Evolutionary conservation across 345 rosid genomes (phyloP).

Genomic region (Durio zibethinus): DNA sequence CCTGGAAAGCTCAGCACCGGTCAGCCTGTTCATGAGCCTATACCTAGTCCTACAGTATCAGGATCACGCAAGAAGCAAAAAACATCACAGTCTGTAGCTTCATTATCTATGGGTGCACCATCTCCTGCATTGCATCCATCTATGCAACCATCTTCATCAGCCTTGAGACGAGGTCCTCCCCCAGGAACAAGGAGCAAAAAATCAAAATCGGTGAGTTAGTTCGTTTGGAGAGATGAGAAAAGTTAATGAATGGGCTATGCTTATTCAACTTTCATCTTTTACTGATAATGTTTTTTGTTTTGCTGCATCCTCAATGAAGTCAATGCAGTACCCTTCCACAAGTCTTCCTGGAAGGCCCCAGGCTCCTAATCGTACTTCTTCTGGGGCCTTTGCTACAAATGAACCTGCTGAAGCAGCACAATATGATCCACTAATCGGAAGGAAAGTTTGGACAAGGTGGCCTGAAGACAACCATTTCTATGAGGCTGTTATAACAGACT

Average conservation of each 20-base stretch:
- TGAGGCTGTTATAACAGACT: conserved; percentile 85
- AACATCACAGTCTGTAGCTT: conserved; percentile 73
- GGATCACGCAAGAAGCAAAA: conserved; percentile 89
- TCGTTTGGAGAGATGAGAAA: conserved; percentile 9
- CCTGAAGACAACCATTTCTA: conserved; percentile 89
- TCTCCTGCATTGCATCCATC: conserved; percentile 71
- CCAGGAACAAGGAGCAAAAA: conserved; percentile 71
- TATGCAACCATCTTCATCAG: conserved; percentile 81
- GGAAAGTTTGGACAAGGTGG: conserved; percentile 97
- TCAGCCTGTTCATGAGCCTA: conserved; percentile 59
- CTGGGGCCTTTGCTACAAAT: conserved; percentile 51
- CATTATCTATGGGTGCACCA: conserved; percentile 73
- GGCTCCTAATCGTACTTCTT: conserved; percentile 41
- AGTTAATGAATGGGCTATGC: neutral
- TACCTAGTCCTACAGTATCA: conserved; percentile 79
- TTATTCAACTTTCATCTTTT: neutral
- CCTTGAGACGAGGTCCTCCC: conserved; percentile 65
- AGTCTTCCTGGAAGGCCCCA: conserved; percentile 65
- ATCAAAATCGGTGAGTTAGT: conserved; percentile 71
- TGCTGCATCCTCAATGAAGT: conserved; percentile 46
- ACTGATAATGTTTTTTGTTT: conserved; percentile 17
- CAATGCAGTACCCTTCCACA: conserved; percentile 64
- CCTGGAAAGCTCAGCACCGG: conserved; percentile 57
- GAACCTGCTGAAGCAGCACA: conserved; percentile 63
- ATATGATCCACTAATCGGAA: conserved; percentile 69